Percentiles rank a stretch among this genome's conserved stretches.
Evolutionary conservation across 441 rosid genomes (phyloP).

Genomic region (Bruguiera hainesii): DNA sequence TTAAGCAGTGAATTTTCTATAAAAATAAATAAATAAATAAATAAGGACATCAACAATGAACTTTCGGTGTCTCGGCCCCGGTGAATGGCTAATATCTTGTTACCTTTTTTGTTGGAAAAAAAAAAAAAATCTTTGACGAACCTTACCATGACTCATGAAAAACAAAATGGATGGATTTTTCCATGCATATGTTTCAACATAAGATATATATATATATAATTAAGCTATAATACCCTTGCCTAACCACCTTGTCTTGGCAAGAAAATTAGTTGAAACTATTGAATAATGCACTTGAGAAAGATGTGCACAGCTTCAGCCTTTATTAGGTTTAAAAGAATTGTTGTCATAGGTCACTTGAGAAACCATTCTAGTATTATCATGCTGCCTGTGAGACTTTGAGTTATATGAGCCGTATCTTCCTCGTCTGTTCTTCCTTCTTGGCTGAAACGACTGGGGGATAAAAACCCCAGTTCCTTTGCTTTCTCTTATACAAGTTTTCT

Average conservation of each 20-base stretch:
- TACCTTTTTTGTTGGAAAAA: too few species aligned
- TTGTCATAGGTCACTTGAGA: slow-evolving; percentile 32
- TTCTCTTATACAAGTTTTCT: slow-evolving; percentile 52
- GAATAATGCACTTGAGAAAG: slow-evolving; percentile 4
- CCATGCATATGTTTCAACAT: slow-evolving; percentile 25
- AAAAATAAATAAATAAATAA: too few species aligned
- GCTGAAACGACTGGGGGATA: slow-evolving; percentile 66
- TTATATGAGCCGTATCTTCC: slow-evolving; percentile 46
- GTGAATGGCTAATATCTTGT: too few species aligned
- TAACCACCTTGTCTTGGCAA: slow-evolving; percentile 9
- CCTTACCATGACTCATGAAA: slow-evolving; percentile 12
- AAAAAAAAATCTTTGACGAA: slow-evolving; percentile 5
- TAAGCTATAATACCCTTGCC: slow-evolving; percentile 17
- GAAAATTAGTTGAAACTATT: slow-evolving; percentile 17
- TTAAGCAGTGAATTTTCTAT: too few species aligned
- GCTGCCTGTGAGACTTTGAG: slow-evolving; percentile 42
- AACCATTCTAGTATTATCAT: slow-evolving; percentile 32
- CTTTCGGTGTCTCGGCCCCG: too few species aligned
- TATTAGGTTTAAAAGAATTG: slow-evolving; percentile 40
- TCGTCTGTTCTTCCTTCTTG: slow-evolving; percentile 62
- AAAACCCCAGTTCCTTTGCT: slow-evolving; percentile 96
- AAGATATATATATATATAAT: background rate
- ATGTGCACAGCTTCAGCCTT: slow-evolving; percentile 21
- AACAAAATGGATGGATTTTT: background rate
- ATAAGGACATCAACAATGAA: too few species aligned